Evolutionary conservation across 371 early-diverging fungal species (phyloP).

Genomic region (Actinomucor elegans): DNA sequence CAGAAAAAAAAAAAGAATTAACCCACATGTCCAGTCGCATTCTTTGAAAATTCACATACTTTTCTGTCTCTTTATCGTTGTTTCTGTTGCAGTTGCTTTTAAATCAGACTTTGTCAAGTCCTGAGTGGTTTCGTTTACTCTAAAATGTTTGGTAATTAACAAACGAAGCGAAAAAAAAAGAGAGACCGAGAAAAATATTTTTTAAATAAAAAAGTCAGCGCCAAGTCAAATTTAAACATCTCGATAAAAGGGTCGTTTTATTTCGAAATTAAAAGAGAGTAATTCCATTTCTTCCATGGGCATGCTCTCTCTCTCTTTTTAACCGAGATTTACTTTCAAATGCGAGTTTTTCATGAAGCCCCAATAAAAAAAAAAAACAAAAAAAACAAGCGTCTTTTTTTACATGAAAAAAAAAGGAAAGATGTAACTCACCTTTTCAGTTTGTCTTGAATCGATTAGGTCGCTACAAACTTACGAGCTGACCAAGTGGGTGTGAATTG

Average conservation of each 20-base stretch:
- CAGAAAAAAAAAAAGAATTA: neutral
- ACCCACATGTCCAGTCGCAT: too few species aligned
- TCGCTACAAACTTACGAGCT: too few species aligned
- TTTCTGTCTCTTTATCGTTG: constrained; percentile 2
- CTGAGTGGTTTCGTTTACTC: constrained; percentile 2
- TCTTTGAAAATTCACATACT: neutral
- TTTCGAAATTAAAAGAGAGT: too few species aligned
- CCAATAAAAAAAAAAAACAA: neutral
- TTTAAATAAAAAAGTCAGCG: too few species aligned
- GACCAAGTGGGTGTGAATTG: too few species aligned
- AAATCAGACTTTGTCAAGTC: constrained; percentile 8
- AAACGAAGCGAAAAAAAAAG: neutral
- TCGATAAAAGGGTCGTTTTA: too few species aligned
- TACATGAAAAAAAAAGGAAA: neutral
- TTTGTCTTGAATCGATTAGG: too few species aligned
- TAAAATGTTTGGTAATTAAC: neutral
- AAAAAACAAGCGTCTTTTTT: neutral
- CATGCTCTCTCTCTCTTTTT: too few species aligned
- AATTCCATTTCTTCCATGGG: too few species aligned
- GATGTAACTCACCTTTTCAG: constrained; percentile 13
- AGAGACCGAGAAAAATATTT: neutral
- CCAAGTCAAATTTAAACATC: too few species aligned
- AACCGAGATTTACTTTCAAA: too few species aligned
- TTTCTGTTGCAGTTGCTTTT: neutral
- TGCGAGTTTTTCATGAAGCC: too few species aligned